Conservation (phyloP, 352 stramenopile genomes). For the Phytophthora multivora region DNA sequence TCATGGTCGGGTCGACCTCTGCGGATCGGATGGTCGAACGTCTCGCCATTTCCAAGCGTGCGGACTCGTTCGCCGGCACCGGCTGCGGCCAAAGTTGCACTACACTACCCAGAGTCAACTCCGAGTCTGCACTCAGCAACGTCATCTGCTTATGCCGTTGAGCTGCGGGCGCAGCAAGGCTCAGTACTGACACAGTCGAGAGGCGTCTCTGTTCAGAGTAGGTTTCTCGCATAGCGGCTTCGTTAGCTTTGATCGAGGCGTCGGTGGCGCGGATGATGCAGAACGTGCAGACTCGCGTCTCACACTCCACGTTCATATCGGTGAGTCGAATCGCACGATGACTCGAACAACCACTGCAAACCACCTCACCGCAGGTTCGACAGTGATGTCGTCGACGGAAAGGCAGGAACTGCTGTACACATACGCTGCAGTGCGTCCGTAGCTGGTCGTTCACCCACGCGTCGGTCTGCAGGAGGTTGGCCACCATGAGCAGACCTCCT, state of each 20-base stretch:
- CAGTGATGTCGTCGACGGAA: slow-evolving; percentile 82
- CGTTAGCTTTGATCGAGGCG: slow-evolving; percentile 65
- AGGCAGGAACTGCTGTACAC: slow-evolving; percentile 80
- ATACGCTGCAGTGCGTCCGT: slow-evolving; percentile 82
- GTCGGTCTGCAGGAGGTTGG: slow-evolving; percentile 70
- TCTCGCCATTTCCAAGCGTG: slow-evolving; percentile 52
- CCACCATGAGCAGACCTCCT: slow-evolving; percentile 70
- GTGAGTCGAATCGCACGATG: slow-evolving; percentile 75
- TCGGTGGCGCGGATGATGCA: slow-evolving; percentile 81
- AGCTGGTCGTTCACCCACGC: slow-evolving; percentile 72
- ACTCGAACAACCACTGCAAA: slow-evolving; percentile 74
- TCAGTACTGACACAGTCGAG: slow-evolving; percentile 35
- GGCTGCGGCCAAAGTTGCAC: slow-evolving; percentile 70
- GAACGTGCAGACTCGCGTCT: slow-evolving; percentile 79
- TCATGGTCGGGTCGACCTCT: slow-evolving; percentile 75
- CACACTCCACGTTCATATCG: slow-evolving; percentile 80
- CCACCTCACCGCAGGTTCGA: slow-evolving; percentile 77
- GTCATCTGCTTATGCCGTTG: slow-evolving; percentile 49
- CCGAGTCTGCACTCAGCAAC: slow-evolving; percentile 63
- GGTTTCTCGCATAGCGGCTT: slow-evolving; percentile 46
- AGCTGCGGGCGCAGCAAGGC: slow-evolving; percentile 16
- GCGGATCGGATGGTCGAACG: slow-evolving; percentile 53
- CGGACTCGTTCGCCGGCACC: slow-evolving; percentile 50
- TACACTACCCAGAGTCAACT: slow-evolving; percentile 61
- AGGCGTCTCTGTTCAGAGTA: slow-evolving; percentile 14